Evolutionary conservation across 306 rosid genomes (phyloP).

Genomic region (Carpinus viminea): DNA sequence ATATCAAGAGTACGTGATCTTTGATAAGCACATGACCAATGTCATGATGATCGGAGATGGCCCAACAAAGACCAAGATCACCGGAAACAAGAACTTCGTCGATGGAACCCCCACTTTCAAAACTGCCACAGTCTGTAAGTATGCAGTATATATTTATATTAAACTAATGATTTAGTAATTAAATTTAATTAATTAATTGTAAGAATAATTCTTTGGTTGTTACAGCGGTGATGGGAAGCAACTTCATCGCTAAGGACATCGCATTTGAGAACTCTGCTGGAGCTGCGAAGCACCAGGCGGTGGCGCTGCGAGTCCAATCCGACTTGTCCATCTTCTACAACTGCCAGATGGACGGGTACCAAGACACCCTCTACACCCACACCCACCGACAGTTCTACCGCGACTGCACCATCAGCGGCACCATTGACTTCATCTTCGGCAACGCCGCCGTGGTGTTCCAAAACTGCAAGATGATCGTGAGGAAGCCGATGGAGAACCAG

Average conservation of each 20-base stretch:
- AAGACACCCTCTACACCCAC: constrained; percentile 57
- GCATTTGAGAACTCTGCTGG: constrained; percentile 70
- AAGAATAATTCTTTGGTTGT: background rate
- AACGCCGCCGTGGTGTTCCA: constrained; percentile 45
- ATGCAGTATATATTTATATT: too few relatives aligned
- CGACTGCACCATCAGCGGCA: constrained; percentile 49
- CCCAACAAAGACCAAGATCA: constrained; percentile 60
- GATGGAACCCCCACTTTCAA: constrained; percentile 55
- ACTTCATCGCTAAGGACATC: constrained; percentile 60
- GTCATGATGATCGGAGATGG: constrained; percentile 78
- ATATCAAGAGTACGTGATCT: constrained; percentile 41
- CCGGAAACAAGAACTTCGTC: constrained; percentile 33
- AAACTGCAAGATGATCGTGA: constrained; percentile 53
- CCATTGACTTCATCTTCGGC: constrained; percentile 59
- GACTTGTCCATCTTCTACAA: constrained; percentile 51
- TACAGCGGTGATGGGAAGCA: constrained; percentile 52
- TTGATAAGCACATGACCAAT: constrained; percentile 35
- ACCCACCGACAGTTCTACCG: constrained; percentile 59
- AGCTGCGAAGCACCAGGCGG: constrained; percentile 47
- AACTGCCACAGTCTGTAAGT: constrained; percentile 66
- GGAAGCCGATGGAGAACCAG: constrained; percentile 45
- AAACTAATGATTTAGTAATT: too few relatives aligned
- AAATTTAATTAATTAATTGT: too few relatives aligned
- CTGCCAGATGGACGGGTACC: constrained; percentile 56
- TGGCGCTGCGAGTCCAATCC: constrained; percentile 48